Base-by-base conservation (phyloP, 2,329 filamentous ascomycete genomes). In the Fusarium gaditjirri region DNA sequence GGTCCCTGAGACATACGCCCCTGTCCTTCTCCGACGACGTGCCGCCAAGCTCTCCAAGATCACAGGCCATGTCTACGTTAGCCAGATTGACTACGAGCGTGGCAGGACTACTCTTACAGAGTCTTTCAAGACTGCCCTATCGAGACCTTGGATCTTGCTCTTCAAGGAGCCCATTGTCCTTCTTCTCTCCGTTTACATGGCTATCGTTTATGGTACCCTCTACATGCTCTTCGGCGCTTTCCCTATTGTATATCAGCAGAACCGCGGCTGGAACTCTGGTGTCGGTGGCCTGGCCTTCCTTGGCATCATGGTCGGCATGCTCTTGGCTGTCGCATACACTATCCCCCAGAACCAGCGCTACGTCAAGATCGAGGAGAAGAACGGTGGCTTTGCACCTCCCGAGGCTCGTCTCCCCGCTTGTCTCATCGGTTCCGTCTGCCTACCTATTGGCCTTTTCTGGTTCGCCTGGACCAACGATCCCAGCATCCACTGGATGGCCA, bases 1-100 rank as follows among this genome's bases (percentile, higher is more conserved):
- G 13, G 91, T 96, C 0, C 93, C 93, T 0, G 94, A 97, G 80
- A 97, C 94, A 0, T 96, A 95, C 78, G 91, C 93, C 0, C 93
- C 94, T 0, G 91, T 89, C 1, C 89, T 97, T 55, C 87, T 97
- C 41, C 35, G 70, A 31, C 55, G n/a, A 38, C 70, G 70, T 23
- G 70, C 70, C 9, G 47, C 66, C 17, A 68, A 73, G 53, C 70
- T 72, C 13, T 73, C 70, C 46, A 52, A 72, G 66, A 72, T 73
- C 27, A 72, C 70, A 8, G 70, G 70, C 3, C 54, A 73, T 21
- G 66, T 71, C 46, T 73, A 72, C 7, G 66, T 72, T 14, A 72
- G 70, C 38, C 68, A 72, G 53, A 11, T 73, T 17, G 70, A 72
- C 42, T 13, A 55, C 21, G 70, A 72, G 86, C 74, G 83, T 84